Conservation (phyloP, 2,329 filamentous ascomycete genomes). For the Arthrobotrys megalospora region DNA sequence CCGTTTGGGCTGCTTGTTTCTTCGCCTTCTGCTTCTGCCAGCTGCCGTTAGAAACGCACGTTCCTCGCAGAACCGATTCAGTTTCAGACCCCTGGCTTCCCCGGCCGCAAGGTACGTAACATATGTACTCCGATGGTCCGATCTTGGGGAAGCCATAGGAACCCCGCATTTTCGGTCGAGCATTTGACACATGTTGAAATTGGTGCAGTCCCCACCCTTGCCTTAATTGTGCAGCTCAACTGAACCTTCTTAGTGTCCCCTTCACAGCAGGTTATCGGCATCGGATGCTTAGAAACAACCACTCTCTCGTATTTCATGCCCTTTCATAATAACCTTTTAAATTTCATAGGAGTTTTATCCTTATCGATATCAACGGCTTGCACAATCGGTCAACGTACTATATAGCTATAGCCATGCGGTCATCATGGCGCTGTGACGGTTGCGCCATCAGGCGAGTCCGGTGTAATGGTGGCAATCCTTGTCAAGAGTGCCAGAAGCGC, state of each 20-base stretch:
- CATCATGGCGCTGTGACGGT: conserved; percentile 9
- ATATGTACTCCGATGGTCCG: background rate
- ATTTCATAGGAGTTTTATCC: too few relatives aligned
- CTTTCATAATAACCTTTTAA: too few relatives aligned
- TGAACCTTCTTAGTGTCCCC: too few relatives aligned
- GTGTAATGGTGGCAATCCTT: conserved; percentile 14
- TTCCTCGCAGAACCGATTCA: background rate
- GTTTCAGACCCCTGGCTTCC: background rate
- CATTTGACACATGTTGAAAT: conserved; percentile 1
- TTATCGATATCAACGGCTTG: too few relatives aligned
- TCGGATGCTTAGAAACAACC: too few relatives aligned
- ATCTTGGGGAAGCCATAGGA: background rate
- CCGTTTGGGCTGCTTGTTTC: conserved; percentile 70
- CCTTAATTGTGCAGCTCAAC: background rate
- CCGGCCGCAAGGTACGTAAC: background rate
- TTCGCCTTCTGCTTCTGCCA: background rate
- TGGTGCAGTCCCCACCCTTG: background rate
- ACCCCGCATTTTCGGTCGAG: background rate
- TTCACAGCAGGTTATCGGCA: too few relatives aligned
- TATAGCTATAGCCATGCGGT: background rate
- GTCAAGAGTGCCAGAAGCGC: conserved; percentile 7
- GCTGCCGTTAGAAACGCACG: background rate
- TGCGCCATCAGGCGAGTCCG: conserved; percentile 12
- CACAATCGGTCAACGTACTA: too few relatives aligned
- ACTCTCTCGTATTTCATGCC: too few relatives aligned